Conservation (phyloP, 345 rosid genomes). For the Hibiscus syriacus region DNA sequence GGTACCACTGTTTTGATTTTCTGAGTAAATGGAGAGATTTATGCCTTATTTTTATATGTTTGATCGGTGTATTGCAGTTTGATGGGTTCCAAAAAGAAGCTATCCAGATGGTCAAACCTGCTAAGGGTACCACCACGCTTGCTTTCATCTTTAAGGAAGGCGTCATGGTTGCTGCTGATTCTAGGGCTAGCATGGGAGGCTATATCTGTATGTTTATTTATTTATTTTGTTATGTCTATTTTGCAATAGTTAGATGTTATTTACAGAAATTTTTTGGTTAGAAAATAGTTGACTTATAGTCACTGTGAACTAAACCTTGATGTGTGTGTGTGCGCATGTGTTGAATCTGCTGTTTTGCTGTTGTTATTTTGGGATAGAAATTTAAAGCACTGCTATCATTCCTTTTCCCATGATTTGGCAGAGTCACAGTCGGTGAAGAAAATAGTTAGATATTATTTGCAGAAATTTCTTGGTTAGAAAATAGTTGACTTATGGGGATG, state of each 20-base stretch:
- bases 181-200: slow-evolving; percentile 99
- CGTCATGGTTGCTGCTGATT: slow-evolving; percentile 98
- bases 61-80: slow-evolving; percentile 43
- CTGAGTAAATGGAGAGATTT: neutral
- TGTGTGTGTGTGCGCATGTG: too few relatives aligned
- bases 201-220: slow-evolving; percentile 77
- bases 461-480: too few relatives aligned
- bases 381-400: too few relatives aligned
- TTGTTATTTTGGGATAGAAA: too few relatives aligned
- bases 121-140: slow-evolving; percentile 92
- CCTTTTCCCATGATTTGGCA: too few relatives aligned
- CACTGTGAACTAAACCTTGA: too few relatives aligned
- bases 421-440: too few relatives aligned
- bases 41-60: slow-evolving; percentile 12
- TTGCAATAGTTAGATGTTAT: neutral
- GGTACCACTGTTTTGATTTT: neutral
- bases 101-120: slow-evolving; percentile 84
- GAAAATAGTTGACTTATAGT: neutral
- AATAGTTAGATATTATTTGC: too few relatives aligned
- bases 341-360: too few relatives aligned
- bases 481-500: too few relatives aligned
- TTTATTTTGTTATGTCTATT: neutral
- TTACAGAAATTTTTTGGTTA: neutral
- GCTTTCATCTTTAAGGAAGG: slow-evolving; percentile 96
- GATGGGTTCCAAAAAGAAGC: slow-evolving; percentile 89